phyloP scores from a whole-genome alignment of 768 basidiomycete species.

The Amyloporia xantha region DNA sequence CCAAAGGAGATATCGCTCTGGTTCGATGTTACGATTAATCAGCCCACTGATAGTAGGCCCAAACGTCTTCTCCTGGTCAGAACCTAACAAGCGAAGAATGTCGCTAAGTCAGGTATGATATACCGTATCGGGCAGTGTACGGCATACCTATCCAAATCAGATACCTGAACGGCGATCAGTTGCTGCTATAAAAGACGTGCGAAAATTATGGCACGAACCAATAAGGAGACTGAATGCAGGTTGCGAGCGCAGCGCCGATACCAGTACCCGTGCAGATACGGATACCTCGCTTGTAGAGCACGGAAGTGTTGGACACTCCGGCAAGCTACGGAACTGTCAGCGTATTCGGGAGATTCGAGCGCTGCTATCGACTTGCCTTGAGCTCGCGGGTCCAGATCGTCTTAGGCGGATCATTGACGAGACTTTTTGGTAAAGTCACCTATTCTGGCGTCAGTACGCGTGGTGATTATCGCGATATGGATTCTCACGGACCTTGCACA shows the following conservation, averaged over 20 bases:
- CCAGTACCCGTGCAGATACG: constrained; percentile 81
- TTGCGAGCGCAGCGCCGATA: constrained; percentile 72
- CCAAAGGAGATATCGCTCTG: constrained; percentile 72
- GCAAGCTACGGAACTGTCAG: constrained; percentile 44
- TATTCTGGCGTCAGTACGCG: constrained; percentile 1
- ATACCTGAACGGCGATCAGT: constrained; percentile 39
- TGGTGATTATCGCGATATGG: background rate
- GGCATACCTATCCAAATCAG: constrained; percentile 68
- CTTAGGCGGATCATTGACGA: constrained; percentile 64
- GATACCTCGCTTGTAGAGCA: constrained; percentile 72
- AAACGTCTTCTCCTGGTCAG: constrained; percentile 80
- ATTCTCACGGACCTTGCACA: constrained; percentile 41
- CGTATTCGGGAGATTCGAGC: background rate
- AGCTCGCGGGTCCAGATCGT: constrained; percentile 74
- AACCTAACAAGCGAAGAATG: constrained; percentile 34
- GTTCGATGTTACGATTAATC: constrained; percentile 63
- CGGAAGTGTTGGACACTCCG: constrained; percentile 75
- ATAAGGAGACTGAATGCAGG: constrained; percentile 67
- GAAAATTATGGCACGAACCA: constrained; percentile 45
- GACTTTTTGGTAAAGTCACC: constrained; percentile 72
- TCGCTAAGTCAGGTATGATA: background rate
- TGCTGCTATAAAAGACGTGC: background rate
- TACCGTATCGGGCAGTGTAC: background rate
- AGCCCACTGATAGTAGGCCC: constrained; percentile 73
- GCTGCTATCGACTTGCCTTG: constrained; percentile 41